Evolutionary conservation across 2,329 filamentous ascomycete species (phyloP).

Genomic region (Claviceps monticola): DNA sequence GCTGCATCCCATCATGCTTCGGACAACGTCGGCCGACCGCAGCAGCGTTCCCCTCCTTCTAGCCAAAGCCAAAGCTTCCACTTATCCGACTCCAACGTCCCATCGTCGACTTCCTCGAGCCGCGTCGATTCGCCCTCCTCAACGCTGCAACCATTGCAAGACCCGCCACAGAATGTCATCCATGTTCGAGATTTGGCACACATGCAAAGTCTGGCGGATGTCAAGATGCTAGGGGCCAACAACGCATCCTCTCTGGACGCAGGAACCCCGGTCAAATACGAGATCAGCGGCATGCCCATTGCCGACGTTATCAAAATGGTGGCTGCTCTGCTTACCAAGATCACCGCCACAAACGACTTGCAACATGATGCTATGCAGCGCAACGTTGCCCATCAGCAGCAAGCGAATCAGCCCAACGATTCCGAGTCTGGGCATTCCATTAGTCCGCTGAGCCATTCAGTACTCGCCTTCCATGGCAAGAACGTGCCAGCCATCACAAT

Average conservation of each 20-base stretch:
- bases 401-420: slow-evolving; percentile 33
- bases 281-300: slow-evolving; percentile 96
- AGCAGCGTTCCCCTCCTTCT: slow-evolving; percentile 23
- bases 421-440: slow-evolving; percentile 39
- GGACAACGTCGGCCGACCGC: slow-evolving; percentile 11
- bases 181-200: slow-evolving; percentile 81
- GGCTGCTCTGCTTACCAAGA: slow-evolving; percentile 87
- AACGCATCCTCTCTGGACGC: slow-evolving; percentile 32
- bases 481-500: slow-evolving; percentile 97
- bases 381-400: slow-evolving; percentile 44
- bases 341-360: slow-evolving; percentile 88
- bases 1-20: slow-evolving; percentile 8
- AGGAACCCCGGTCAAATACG: slow-evolving; percentile 55
- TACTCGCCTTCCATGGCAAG: slow-evolving; percentile 93
- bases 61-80: slow-evolving; percentile 20
- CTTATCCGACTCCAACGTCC: slow-evolving; percentile 12
- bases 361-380: slow-evolving; percentile 87
- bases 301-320: slow-evolving; percentile 98
- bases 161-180: slow-evolving; percentile 40
- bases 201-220: slow-evolving; percentile 74
- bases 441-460: slow-evolving; percentile 46
- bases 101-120: slow-evolving; percentile 1
- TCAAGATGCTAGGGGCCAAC: slow-evolving; percentile 50
- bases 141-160: slow-evolving; percentile 7
- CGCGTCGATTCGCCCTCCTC: not conserved